These are phyloP conservation scores for Corylus heterophylla DNA, from an alignment of 306 rosid species.

Conservation along the genomic window DNA sequence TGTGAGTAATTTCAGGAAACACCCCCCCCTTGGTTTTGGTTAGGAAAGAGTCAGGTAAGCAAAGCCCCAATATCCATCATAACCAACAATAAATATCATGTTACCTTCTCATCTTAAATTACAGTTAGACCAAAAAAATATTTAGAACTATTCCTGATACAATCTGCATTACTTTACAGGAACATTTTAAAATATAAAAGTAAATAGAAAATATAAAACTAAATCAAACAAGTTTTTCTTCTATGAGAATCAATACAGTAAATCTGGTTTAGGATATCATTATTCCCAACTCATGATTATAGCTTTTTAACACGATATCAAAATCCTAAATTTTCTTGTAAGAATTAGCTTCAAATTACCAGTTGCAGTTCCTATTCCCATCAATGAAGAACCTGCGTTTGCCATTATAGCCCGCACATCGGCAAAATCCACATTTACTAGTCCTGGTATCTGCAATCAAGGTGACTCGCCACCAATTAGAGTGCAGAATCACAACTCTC, in stretches of 20 bases:
- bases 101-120: not conserved
- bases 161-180: not conserved
- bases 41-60: not conserved
- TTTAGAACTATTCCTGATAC: not conserved
- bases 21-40: not conserved
- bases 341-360: conserved; percentile 42
- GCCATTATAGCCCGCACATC: conserved; percentile 97
- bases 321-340: conserved; percentile 2
- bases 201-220: not conserved
- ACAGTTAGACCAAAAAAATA: not conserved
- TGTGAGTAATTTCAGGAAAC: not conserved
- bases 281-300: not conserved
- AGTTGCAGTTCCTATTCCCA: conserved; percentile 96
- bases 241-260: not conserved
- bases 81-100: not conserved
- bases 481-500: not conserved
- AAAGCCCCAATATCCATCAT: not conserved
- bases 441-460: conserved; percentile 80
- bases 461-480: no score
- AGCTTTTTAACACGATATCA: not conserved
- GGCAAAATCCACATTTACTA: conserved; percentile 93
- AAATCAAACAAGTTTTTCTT: not conserved
- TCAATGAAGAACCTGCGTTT: conserved; percentile 88
- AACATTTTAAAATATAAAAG: not conserved
- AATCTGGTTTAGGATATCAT: conserved; percentile 1